Conservation (phyloP, 2,329 filamentous ascomycete species). For the Lachnellula cervina region DNA sequence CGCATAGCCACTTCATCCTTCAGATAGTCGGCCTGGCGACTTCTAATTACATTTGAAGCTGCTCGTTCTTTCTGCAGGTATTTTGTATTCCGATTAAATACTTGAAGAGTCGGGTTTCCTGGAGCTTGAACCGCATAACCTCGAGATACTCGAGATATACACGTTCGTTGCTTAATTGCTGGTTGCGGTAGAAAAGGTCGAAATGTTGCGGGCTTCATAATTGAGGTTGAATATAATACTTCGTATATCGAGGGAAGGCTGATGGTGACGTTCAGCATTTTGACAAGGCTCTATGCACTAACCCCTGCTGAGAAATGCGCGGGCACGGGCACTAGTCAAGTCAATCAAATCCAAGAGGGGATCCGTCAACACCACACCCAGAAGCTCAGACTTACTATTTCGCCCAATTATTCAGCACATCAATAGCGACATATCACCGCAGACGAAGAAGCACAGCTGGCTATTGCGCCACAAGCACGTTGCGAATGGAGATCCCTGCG, state of each 20-base stretch:
- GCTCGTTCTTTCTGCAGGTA: constrained; percentile 88
- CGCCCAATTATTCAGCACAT: constrained; percentile 5
- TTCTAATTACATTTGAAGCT: constrained; percentile 62
- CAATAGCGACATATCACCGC: constrained; percentile 5
- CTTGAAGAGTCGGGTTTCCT: constrained; percentile 73
- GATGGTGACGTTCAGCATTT: constrained; percentile 16
- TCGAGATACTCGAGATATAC: constrained; percentile 43
- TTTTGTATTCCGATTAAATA: constrained; percentile 87
- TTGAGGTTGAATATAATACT: constrained; percentile 1
- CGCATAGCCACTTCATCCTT: constrained; percentile 86
- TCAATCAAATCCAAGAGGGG: constrained; percentile 6
- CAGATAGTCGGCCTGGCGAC: constrained; percentile 83
- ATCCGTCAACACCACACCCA: constrained; percentile 7
- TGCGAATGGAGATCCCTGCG: constrained; percentile 26
- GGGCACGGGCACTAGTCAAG: constrained; percentile 8
- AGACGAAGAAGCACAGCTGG: constrained; percentile 14
- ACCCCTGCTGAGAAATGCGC: constrained; percentile 9
- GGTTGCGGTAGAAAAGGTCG: constrained; percentile 21
- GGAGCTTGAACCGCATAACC: constrained; percentile 74
- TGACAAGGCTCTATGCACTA: constrained; percentile 11
- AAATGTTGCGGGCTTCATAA: constrained; percentile 25
- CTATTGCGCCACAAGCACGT: constrained; percentile 16
- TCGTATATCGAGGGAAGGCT: constrained; percentile 13
- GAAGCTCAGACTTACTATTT: neutral
- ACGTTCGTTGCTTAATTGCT: constrained; percentile 14